A percentile compares a stretch with the other conserved stretches of the same genome.
Evolutionary conservation across 2,329 filamentous ascomycete species (phyloP).

Genomic region (Chaetomiaceae sp.): DNA sequence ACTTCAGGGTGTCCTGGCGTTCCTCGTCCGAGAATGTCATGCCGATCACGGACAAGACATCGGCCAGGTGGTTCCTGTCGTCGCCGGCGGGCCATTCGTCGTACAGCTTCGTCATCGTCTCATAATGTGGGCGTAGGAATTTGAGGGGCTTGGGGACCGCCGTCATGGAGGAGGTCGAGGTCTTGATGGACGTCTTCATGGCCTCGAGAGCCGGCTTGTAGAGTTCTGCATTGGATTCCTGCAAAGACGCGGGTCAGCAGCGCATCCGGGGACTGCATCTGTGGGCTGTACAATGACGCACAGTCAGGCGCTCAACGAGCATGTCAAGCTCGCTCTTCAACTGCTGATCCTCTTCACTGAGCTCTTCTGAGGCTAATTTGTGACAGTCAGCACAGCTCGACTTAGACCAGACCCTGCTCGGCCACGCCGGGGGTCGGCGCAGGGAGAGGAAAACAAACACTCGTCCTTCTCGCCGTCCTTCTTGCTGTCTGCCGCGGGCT

Average conservation of each 20-base stretch:
- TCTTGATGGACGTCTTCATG: conserved; percentile 98
- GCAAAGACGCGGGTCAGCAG: conserved; percentile 22
- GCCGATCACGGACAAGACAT: conserved; percentile 93
- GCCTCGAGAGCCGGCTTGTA: conserved; percentile 91
- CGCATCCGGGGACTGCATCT: background rate
- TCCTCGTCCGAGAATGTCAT: conserved; percentile 99
- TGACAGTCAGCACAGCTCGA: conserved; percentile 33
- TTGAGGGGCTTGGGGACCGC: conserved; percentile 97
- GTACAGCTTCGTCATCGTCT: conserved; percentile 79
- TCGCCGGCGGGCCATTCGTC: conserved; percentile 81
- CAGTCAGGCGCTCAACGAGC: conserved; percentile 91
- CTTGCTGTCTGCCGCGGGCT: conserved; percentile 65
- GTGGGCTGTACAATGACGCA: conserved; percentile 34
- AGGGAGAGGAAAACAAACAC: conserved; percentile 35
- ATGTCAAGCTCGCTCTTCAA: conserved; percentile 97
- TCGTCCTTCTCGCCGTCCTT: conserved; percentile 65
- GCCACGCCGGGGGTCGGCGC: conserved; percentile 21
- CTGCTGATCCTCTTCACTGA: conserved; percentile 97
- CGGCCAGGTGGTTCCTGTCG: conserved; percentile 84
- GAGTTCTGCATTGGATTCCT: conserved; percentile 82
- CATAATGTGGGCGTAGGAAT: conserved; percentile 95
- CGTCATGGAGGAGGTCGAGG: conserved; percentile 98
- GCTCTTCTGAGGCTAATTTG: conserved; percentile 64
- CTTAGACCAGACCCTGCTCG: conserved; percentile 3
- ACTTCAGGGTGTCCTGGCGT: conserved; percentile 92